These are phyloP conservation scores for Schoenoplectus tabernaemontani DNA, from an alignment of 202 grass and related monocot genomes.

Conservation along the genomic window DNA sequence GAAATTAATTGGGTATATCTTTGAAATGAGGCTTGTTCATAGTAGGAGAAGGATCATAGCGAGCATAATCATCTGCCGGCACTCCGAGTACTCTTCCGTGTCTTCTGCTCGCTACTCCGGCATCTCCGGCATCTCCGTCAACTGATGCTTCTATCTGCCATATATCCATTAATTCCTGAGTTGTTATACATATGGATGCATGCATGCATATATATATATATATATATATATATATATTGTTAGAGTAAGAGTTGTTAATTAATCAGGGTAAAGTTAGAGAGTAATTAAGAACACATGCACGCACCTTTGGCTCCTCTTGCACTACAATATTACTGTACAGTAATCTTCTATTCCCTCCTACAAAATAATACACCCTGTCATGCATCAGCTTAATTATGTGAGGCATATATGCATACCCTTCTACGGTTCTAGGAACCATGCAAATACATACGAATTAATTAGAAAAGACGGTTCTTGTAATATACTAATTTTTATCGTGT, in stretches of 20 bases:
- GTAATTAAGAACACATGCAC: constrained; percentile 8
- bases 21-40: constrained; percentile 91
- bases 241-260: not conserved
- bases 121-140: constrained; percentile 22
- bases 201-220: not conserved
- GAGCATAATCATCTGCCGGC: constrained; percentile 58
- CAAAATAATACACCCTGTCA: constrained; percentile 19
- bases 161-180: too few species aligned
- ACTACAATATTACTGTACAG: constrained; percentile 27
- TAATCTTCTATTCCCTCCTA: constrained; percentile 43
- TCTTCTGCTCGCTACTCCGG: constrained; percentile 9
- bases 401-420: constrained; percentile 9
- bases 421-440: not conserved
- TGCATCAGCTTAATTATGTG: too few species aligned
- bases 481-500: too few species aligned
- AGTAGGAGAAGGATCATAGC: constrained; percentile 54
- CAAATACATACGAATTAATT: not conserved
- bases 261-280: not conserved
- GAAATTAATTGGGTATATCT: constrained; percentile 62
- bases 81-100: constrained; percentile 61
- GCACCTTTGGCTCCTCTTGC: constrained; percentile 33
- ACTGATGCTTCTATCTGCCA: constrained; percentile 29
- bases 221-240: too few species aligned
- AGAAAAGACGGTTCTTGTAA: not conserved
- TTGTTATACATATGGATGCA: not conserved